Evolutionary conservation across 2,329 filamentous ascomycete genomes (phyloP), one percentile per base, ranked within the genome.

Genomic region (Colletotrichum horii): DNA sequence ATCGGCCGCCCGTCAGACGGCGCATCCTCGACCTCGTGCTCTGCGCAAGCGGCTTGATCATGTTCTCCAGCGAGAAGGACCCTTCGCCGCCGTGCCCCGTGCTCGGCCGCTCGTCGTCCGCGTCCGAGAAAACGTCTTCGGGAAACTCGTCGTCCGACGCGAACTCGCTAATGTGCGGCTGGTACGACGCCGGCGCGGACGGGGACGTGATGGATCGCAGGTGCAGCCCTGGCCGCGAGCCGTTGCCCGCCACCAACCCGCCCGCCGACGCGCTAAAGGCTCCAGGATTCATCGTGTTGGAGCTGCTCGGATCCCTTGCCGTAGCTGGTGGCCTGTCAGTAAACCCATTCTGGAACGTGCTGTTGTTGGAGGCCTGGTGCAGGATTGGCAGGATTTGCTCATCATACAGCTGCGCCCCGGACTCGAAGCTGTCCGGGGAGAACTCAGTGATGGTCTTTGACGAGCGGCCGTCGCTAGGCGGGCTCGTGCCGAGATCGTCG

Each of bases 301-400:
- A 85, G 78, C 89, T 91, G 78, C 89, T 91, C 26, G 88, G 88
- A 16, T 92, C 92, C 24, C 92, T 91, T 15, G 90, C 89, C 82
- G 90, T 84, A 15, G 91, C 85, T 6, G 91, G 89, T 2, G 92
- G 89, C 28, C 93, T 89, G 80, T 98, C 96, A 2, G 93, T 91
- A 79, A 98, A 96, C 6, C 95, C 95, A 80, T 96, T 97, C 79
- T 98, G 95, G 83, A 98, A 97, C 2, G 92, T 91, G 66, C 92
- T 94, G 48, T 94, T 93, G 78, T 93, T 96, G 14, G 90, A 95
- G 81, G 95, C 97, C 81, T 97, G 95, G 79, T 97, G 94, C 8
- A 98, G 86, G 67, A 98, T 97, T 0, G 96, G 96, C 14, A 97
- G 89, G 8, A 97, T 97, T 82, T 98, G 95, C 83, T 98, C 95